Base-by-base conservation (phyloP, 352 stramenopile genomes). In the Globisporangium ultimum region DNA sequence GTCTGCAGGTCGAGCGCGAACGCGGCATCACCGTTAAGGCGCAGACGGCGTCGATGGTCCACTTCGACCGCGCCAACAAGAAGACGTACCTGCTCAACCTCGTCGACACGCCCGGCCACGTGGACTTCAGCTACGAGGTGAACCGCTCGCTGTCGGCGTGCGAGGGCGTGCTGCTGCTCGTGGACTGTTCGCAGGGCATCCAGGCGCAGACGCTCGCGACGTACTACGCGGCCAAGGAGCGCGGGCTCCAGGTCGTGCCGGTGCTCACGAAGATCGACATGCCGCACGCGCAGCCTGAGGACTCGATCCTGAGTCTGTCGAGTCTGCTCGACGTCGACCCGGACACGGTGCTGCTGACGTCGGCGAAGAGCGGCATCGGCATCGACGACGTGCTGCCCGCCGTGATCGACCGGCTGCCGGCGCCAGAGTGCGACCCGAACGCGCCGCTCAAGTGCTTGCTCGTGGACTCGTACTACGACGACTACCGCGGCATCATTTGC, bases 21-120 rank as follows among this genome's bases (percentile, higher is more conserved):
- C 91, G 97, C 28, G 97, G 97, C 20, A 99, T 99, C 62, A 99
- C 97, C 0, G 97, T 99, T 17, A 99, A 99, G 75, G 96, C 97
- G 7, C 95, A 98, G 54, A 98, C 96, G 11, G 97, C 96, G 14
- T 98, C 92, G 8, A 98, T 99, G 95, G 70, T 98, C 36, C 98
- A 98, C 68, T 59, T 71, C 14, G 71, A 91, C 65, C 28, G 67
- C 3, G 63, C 38, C 40, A 87, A 50, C 53, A 77, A 65, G 53
- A 64, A 78, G 58, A 87, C 86, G 48, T 99, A 98, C 60, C 72
- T 99, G 48, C 71, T 99, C 0, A 99, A 99, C 68, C 87, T 99
- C 45, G 89, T 99, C 20, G 97, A 99, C 72, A 99, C 96, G 12
- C 97, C 97, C 0, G 85, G 97, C 12, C 97, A 99, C 71, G 96